Conservation (phyloP, 2,329 filamentous ascomycete genomes). For the Mariannaea sp. region DNA sequence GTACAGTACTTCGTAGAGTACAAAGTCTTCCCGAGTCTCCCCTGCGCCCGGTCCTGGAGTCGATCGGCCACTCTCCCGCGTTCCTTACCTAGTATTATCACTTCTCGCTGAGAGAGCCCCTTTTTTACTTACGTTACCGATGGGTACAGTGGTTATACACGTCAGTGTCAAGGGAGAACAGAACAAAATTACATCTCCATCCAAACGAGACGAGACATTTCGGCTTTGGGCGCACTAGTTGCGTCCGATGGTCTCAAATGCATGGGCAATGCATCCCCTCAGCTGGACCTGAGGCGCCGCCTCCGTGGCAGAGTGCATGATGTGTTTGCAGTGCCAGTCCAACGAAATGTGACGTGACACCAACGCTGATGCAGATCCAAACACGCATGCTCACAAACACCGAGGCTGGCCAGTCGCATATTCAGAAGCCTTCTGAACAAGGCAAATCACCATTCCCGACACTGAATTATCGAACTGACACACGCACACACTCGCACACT, state of each 20-base stretch:
- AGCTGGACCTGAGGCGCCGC: not conserved
- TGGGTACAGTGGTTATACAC: not conserved
- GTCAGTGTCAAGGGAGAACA: not conserved
- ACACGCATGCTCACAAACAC: constrained; percentile 6
- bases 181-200: not conserved
- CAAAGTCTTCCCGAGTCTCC: too few species aligned
- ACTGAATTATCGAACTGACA: not conserved
- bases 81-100: not conserved
- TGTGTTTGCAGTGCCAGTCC: not conserved
- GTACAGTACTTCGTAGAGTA: too few species aligned
- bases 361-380: constrained; percentile 6
- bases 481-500: too few species aligned
- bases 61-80: constrained; percentile 26
- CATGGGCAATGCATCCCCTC: not conserved
- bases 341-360: constrained; percentile 2
- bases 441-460: not conserved
- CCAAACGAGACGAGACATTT: constrained; percentile 4
- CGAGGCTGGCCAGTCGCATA: constrained; percentile 1
- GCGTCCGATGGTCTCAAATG: not conserved
- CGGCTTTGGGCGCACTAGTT: not conserved
- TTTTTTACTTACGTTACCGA: constrained; percentile 3
- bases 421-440: too few species aligned
- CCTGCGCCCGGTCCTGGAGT: constrained; percentile 20
- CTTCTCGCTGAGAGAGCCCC: not conserved
- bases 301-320: not conserved